Evolutionary conservation across 495 filamentous ascomycete species (phyloP), one percentile per base, ranked within the genome.

Genomic region (Talaromyces thailandensis): DNA sequence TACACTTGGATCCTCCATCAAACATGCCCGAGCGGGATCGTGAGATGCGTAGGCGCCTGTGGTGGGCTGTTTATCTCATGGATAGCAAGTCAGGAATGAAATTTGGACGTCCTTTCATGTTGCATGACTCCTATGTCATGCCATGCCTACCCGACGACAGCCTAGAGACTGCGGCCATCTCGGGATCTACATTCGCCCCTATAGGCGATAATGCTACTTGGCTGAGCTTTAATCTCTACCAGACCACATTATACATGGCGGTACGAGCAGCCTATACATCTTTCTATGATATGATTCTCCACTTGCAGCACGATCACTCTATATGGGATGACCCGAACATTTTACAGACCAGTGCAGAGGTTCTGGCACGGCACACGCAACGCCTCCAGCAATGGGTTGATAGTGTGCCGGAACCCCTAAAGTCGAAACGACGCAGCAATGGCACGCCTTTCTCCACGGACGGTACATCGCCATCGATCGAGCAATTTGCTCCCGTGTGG

Each of bases 11-110:
- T 14, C 79, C 81, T 3, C 69, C 75, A 1, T 62, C 67, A 3
- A 64, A 61, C 32, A 58, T 82, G 40, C 70, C 79, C 1, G 52
- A 62, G 4, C 60, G 64, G 2, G 67, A 79, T 37, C 64, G 69
- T 51, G 77, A 82, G 64, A 61, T 81, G 23, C 74, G 75, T 3
- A 76, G 70, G 55, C 73, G 83, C 1, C 32, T 84, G 1, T 84
- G 82, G 82, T 83, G 82, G 83, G 71, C 69, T 0, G 56, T 84
- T 2, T 82, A 76, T 62, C 51, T 67, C 5, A 50, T 83, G 16
- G 82, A 84, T 24, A 76, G 68, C 60, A 81, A 82, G 61, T 64
- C 68, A 0, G 70, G 68, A 55, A 79, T 83, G 78, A 79, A 82
- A 58, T 71, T 86, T 4, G 82, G 83, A 2, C 80, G 81, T 1